phyloP scores from a whole-genome alignment of 139 green algal species.

The Chlorella sp. region DNA sequence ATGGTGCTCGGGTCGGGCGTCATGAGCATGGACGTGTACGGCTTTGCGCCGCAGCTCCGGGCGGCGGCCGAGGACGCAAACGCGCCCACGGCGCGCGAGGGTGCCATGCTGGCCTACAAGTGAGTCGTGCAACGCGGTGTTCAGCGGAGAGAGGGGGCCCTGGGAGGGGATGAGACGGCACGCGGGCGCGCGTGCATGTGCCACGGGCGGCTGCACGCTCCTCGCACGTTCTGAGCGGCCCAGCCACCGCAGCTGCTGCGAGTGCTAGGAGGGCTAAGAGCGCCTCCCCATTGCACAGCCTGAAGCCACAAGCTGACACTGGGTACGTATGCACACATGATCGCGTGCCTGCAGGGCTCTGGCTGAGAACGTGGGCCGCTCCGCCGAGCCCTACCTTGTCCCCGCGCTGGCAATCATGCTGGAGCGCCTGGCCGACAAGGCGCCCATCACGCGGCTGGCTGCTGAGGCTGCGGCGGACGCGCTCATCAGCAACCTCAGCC shows the following conservation, averaged over 20 bases:
- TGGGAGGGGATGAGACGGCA: no score
- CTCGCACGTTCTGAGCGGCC: no score
- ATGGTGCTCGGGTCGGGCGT: constrained; percentile 10
- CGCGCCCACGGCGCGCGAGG: background rate
- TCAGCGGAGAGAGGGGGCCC: no score
- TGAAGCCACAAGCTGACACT: no score
- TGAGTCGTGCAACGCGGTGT: no score
- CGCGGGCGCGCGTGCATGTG: no score
- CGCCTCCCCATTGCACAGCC: no score
- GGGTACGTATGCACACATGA: no score
- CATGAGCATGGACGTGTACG: constrained; percentile 8
- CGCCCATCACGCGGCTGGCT: constrained; percentile 37
- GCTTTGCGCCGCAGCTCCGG: constrained; percentile 6
- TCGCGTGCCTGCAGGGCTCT: constrained; percentile 31
- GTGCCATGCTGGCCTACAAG: constrained; percentile 10
- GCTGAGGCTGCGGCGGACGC: constrained; percentile 40
- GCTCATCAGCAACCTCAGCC: constrained; percentile 11
- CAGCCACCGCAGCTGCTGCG: no score
- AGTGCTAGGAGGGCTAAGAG: no score
- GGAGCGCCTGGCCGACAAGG: constrained; percentile 65
- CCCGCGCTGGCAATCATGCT: constrained; percentile 53
- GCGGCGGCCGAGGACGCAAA: background rate
- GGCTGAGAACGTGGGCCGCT: constrained; percentile 18
- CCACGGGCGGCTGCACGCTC: no score
- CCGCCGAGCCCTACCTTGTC: constrained; percentile 64